Percentiles rank a stretch among this genome's conserved stretches.
phyloP scores from a whole-genome alignment of 225 moss, liverwort and hornwort genomes.

The Pseudoscleropodium purum region DNA sequence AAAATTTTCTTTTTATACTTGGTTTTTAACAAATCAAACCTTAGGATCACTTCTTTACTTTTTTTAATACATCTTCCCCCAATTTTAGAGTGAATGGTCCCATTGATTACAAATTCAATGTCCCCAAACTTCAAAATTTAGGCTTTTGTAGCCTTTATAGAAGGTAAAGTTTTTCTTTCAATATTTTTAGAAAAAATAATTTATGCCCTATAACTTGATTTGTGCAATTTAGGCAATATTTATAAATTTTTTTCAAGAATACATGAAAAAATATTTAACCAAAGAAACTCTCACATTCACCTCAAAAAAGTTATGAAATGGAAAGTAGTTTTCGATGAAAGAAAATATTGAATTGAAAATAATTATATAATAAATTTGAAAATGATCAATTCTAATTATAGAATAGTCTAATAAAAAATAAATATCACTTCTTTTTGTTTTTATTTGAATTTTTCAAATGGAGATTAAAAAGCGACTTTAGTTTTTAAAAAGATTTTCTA shows the following conservation, averaged over 20 bases:
- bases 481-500: not conserved
- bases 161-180: not conserved
- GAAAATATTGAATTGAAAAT: not conserved
- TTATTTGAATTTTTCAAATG: not conserved
- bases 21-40: not conserved
- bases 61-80: not conserved
- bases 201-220: not conserved
- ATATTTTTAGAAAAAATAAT: too few species aligned
- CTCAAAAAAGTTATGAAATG: not conserved
- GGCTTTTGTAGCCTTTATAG: not conserved
- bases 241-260: not conserved
- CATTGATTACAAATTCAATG: not conserved
- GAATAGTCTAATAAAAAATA: not conserved
- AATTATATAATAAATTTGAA: not conserved
- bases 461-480: not conserved
- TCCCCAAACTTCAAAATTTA: not conserved
- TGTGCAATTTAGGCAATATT: not conserved
- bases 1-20: not conserved
- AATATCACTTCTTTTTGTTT: not conserved
- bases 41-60: not conserved
- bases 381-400: not conserved
- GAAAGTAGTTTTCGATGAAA: fast-evolving
- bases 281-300: not conserved
- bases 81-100: not conserved
- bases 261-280: not conserved